Evolutionary conservation across 2,329 filamentous ascomycete species (phyloP).

Genomic region (Penicillium brevicompactum): DNA sequence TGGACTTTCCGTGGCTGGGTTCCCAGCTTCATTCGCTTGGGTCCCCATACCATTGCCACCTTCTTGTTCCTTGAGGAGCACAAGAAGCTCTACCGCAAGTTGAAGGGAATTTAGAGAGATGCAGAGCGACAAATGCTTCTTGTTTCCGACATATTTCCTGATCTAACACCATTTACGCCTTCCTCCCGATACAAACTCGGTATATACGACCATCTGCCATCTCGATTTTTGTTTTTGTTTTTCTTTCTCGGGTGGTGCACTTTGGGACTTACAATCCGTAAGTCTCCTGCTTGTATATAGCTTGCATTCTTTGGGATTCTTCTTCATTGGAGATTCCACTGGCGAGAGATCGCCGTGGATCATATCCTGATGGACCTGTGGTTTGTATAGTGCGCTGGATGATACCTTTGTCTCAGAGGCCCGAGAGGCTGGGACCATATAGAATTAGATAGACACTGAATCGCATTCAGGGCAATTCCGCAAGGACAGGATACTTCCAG

Average conservation of each 20-base stretch:
- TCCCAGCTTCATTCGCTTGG: conserved; percentile 66
- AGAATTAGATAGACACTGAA: conserved; percentile 27
- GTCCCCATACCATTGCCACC: conserved; percentile 67
- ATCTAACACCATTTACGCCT: conserved; percentile 9
- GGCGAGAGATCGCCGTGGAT: background rate
- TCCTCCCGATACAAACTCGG: conserved; percentile 11
- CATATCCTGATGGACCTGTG: background rate
- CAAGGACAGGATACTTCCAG: conserved; percentile 7
- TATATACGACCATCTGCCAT: conserved; percentile 14
- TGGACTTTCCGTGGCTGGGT: conserved; percentile 71
- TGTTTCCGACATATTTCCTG: background rate
- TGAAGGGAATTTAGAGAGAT: conserved; percentile 46
- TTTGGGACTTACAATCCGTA: conserved; percentile 10
- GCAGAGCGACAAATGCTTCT: conserved; percentile 13
- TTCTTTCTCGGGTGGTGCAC: conserved; percentile 19
- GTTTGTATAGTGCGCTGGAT: conserved; percentile 13
- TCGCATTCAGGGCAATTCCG: conserved; percentile 18
- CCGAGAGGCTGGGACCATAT: conserved; percentile 15
- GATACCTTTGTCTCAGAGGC: conserved; percentile 7
- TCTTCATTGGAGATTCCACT: conserved; percentile 1
- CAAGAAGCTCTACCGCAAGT: conserved; percentile 61
- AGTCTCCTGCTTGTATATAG: conserved; percentile 24
- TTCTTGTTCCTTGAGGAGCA: conserved; percentile 70
- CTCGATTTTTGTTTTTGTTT: background rate
- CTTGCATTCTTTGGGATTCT: conserved; percentile 21